Conservation (phyloP, 78 protist species). For the Capsaspora owczarzaki region DNA sequence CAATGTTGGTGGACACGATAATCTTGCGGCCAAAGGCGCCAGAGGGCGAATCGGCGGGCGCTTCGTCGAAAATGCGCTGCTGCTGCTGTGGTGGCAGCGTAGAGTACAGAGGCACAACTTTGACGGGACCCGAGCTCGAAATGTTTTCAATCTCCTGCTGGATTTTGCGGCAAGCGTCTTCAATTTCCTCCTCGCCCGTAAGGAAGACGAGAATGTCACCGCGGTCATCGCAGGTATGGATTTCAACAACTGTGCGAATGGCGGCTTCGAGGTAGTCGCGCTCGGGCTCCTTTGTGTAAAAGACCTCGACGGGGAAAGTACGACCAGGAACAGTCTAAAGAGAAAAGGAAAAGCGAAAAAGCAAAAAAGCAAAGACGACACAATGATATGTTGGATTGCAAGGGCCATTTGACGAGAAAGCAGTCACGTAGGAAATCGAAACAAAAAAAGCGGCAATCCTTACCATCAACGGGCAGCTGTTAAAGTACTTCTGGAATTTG, state of each 20-base stretch:
- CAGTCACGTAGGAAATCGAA: no score
- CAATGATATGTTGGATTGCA: no score
- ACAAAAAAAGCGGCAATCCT: background rate
- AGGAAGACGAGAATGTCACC: conserved; percentile 97
- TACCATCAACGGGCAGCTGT: conserved; percentile 66
- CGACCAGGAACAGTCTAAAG: conserved; percentile 73
- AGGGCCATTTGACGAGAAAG: no score
- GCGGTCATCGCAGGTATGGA: conserved; percentile 76
- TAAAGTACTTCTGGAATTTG: conserved; percentile 88
- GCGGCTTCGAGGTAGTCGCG: conserved; percentile 95
- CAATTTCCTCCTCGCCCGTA: conserved; percentile 90
- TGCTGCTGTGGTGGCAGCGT: conserved; percentile 91
- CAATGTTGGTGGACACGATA: conserved; percentile 97
- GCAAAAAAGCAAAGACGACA: no score
- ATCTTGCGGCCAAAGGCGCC: conserved; percentile 72
- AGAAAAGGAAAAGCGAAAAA: background rate
- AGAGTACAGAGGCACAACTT: conserved; percentile 87
- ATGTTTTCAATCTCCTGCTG: background rate
- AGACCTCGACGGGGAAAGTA: conserved; percentile 87
- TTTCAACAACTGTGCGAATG: conserved; percentile 78
- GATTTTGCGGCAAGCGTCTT: conserved; percentile 56
- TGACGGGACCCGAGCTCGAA: conserved; percentile 16
- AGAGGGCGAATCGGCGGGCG: conserved; percentile 2
- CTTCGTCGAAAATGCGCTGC: conserved; percentile 68
- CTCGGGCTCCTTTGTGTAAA: conserved; percentile 87